Evolutionary conservation across 371 early-diverging fungal species (phyloP).

Genomic region (Mucor sp.): DNA sequence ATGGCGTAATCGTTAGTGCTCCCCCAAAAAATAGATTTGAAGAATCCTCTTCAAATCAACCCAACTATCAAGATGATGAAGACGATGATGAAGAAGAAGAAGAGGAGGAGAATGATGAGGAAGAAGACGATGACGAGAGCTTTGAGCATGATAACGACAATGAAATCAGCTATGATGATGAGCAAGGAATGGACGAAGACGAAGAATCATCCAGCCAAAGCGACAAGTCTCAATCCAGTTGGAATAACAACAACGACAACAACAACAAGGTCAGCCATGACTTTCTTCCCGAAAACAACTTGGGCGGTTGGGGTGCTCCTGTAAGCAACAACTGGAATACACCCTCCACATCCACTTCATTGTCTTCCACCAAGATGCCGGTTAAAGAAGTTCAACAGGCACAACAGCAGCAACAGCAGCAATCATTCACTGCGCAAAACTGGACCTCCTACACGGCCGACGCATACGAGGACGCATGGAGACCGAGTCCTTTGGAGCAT

Average conservation of each 20-base stretch:
- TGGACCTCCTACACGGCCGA: background rate
- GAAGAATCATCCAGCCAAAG: background rate
- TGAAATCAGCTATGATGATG: background rate
- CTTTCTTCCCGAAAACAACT: slow-evolving; percentile 1
- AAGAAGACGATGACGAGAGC: background rate
- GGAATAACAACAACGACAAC: background rate
- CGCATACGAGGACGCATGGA: background rate
- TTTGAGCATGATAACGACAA: background rate
- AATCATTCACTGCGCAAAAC: background rate
- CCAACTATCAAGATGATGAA: background rate
- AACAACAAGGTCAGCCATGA: too few relatives aligned
- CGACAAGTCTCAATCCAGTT: background rate
- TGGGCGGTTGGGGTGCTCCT: slow-evolving; percentile 36
- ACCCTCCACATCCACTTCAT: background rate
- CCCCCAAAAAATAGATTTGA: background rate
- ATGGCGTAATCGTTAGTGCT: background rate
- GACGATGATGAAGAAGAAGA: background rate
- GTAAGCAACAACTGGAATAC: slow-evolving; percentile 1
- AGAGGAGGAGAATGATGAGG: slow-evolving; percentile 1
- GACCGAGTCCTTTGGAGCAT: background rate
- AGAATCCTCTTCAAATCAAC: background rate
- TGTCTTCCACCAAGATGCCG: background rate
- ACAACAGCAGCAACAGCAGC: slow-evolving; percentile 6
- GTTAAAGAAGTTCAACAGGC: background rate
- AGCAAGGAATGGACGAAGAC: background rate